phyloP scores from a whole-genome alignment of 352 stramenopile genomes.

The Globisporangium echinulatum region DNA sequence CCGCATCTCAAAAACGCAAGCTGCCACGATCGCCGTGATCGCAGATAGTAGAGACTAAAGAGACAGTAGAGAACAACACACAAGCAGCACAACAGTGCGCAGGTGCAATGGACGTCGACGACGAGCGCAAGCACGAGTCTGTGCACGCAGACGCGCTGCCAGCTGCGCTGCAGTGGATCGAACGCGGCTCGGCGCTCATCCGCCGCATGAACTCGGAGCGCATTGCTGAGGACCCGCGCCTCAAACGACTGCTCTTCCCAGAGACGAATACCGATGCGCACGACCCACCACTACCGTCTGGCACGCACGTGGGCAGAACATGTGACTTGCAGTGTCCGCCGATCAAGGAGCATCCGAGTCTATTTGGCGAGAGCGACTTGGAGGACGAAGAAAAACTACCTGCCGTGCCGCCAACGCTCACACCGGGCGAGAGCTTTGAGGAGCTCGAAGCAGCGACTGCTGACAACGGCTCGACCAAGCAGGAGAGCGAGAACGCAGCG shows the following conservation, averaged over 20 bases:
- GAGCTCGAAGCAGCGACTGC: slow-evolving; percentile 56
- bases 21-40: too few species aligned
- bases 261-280: slow-evolving; percentile 12
- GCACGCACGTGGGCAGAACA: neutral
- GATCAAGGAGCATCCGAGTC: slow-evolving; percentile 13
- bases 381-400: slow-evolving; percentile 28
- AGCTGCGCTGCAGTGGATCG: slow-evolving; percentile 50
- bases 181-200: slow-evolving; percentile 78
- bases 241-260: slow-evolving; percentile 54
- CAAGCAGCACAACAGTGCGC: too few species aligned
- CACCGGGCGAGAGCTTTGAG: slow-evolving; percentile 54
- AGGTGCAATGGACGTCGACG: neutral
- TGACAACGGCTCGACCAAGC: slow-evolving; percentile 40
- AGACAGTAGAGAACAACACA: too few species aligned
- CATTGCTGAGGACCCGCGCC: slow-evolving; percentile 74
- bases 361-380: slow-evolving; percentile 17
- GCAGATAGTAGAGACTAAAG: too few species aligned
- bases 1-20: neutral
- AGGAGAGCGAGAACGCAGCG: slow-evolving; percentile 69
- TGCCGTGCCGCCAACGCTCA: slow-evolving; percentile 18
- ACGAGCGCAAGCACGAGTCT: neutral
- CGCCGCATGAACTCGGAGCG: slow-evolving; percentile 87
- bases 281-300: slow-evolving; percentile 9
- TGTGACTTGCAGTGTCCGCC: neutral
- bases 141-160: neutral